Percentiles rank a stretch among this genome's conserved stretches.
phyloP scores from a whole-genome alignment of 768 basidiomycete genomes.

The Amanita pseudoporphyria region DNA sequence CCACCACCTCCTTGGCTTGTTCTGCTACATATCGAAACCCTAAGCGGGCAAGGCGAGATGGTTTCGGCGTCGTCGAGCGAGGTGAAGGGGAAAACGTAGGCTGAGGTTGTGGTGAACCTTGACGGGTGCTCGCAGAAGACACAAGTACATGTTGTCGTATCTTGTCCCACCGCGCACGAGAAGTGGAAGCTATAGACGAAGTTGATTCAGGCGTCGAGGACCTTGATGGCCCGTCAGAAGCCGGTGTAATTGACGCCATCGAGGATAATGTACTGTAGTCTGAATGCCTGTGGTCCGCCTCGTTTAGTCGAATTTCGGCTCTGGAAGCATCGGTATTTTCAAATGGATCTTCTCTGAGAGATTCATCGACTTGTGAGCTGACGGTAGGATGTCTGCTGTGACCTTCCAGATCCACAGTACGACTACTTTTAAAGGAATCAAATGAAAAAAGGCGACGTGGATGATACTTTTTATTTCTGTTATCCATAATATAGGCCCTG shows the following conservation, averaged over 20 bases:
- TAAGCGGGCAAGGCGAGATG: slow-evolving; percentile 38
- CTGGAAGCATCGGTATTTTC: background rate
- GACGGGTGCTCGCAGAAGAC: slow-evolving; percentile 12
- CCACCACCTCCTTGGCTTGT: slow-evolving; percentile 41
- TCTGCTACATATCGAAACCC: slow-evolving; percentile 62
- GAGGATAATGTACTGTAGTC: background rate
- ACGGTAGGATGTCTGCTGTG: background rate
- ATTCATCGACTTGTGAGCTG: background rate
- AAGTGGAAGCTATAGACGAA: slow-evolving; percentile 30
- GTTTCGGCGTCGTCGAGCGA: slow-evolving; percentile 34
- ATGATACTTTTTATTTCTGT: background rate
- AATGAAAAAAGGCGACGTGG: slow-evolving; percentile 19
- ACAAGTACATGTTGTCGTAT: slow-evolving; percentile 46
- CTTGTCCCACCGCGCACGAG: slow-evolving; percentile 40
- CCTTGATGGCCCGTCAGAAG: slow-evolving; percentile 6
- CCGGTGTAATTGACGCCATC: background rate
- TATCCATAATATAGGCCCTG: background rate
- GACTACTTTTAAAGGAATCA: slow-evolving; percentile 13
- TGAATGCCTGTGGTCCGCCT: background rate
- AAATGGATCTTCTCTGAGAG: background rate
- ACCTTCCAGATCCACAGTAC: background rate
- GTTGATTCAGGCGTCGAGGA: slow-evolving; percentile 41
- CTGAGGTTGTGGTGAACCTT: slow-evolving; percentile 17
- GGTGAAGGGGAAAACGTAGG: slow-evolving; percentile 9
- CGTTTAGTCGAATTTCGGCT: background rate